phyloP scores from a whole-genome alignment of 345 rosid genomes.

The Acer saccharum region DNA sequence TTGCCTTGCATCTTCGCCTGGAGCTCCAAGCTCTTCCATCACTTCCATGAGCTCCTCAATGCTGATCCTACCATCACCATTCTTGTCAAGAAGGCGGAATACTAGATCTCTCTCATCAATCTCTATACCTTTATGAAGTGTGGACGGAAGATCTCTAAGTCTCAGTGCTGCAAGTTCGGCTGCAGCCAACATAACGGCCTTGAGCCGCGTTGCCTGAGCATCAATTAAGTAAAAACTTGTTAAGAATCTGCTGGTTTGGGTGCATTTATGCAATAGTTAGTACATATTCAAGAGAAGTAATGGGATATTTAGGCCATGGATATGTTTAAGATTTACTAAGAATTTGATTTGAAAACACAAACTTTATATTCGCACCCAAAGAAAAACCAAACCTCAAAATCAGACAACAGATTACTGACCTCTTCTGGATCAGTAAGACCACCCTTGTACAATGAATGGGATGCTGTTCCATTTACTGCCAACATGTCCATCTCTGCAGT shows the following conservation, averaged over 20 bases:
- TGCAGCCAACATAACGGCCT: conserved; percentile 96
- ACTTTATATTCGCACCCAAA: background rate
- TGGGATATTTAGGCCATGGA: background rate
- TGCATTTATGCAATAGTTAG: background rate
- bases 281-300: background rate
- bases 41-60: conserved; percentile 92
- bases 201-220: conserved; percentile 72
- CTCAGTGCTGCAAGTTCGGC: conserved; percentile 94
- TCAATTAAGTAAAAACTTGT: conserved; percentile 1
- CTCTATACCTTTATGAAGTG: conserved; percentile 47
- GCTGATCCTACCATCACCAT: conserved; percentile 94
- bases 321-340: background rate
- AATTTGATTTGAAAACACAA: background rate
- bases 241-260: background rate
- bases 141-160: conserved; percentile 71
- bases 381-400: background rate
- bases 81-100: conserved; percentile 80
- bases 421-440: conserved; percentile 89
- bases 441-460: conserved; percentile 87
- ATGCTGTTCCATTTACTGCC: conserved; percentile 85
- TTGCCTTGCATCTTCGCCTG: conserved; percentile 86
- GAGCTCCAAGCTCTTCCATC: conserved; percentile 97
- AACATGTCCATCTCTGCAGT: conserved; percentile 78
- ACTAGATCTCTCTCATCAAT: conserved; percentile 61
- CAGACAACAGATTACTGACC: conserved; percentile 39